phyloP scores from a whole-genome alignment of 805 yeast genomes.

The Candida gorgasii region DNA sequence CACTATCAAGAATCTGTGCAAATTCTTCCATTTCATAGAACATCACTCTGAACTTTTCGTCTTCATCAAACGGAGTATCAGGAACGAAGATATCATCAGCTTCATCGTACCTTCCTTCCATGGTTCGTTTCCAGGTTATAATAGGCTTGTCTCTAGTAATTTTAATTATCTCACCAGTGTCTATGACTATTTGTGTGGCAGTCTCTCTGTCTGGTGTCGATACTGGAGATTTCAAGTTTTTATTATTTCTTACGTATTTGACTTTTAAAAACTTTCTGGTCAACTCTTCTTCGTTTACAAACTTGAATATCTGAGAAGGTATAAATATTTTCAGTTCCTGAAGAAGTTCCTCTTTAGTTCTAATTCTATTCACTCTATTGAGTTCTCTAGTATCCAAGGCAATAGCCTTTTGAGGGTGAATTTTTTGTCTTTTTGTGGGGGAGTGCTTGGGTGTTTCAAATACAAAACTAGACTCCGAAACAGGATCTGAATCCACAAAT shows the following conservation, averaged over 20 bases:
- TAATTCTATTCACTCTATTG: conserved; percentile 34
- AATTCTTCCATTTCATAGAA: conserved; percentile 50
- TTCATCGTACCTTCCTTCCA: conserved; percentile 49
- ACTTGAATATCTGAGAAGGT: conserved; percentile 26
- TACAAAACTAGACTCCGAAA: conserved; percentile 6
- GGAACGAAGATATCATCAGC: conserved; percentile 58
- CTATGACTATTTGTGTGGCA: background rate
- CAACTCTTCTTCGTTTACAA: conserved; percentile 24
- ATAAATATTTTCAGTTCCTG: conserved; percentile 50
- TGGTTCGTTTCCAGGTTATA: conserved; percentile 53
- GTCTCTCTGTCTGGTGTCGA: conserved; percentile 1
- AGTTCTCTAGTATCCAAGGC: conserved; percentile 13
- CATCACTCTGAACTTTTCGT: conserved; percentile 47
- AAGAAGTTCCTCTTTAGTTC: conserved; percentile 50
- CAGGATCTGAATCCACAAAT: conserved; percentile 8
- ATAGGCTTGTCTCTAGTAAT: conserved; percentile 23
- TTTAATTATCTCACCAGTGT: background rate
- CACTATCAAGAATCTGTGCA: conserved; percentile 2
- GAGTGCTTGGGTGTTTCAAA: background rate
- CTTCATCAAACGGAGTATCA: conserved; percentile 34
- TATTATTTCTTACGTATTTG: conserved; percentile 25
- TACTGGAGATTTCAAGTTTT: conserved; percentile 1
- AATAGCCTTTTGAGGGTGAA: background rate
- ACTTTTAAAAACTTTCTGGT: conserved; percentile 17
- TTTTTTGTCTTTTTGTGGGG: background rate